A percentile compares a stretch with the other conserved stretches of the same genome.
Conservation (phyloP, 495 filamentous ascomycete genomes). For the Aspergillus coremiiformis region DNA sequence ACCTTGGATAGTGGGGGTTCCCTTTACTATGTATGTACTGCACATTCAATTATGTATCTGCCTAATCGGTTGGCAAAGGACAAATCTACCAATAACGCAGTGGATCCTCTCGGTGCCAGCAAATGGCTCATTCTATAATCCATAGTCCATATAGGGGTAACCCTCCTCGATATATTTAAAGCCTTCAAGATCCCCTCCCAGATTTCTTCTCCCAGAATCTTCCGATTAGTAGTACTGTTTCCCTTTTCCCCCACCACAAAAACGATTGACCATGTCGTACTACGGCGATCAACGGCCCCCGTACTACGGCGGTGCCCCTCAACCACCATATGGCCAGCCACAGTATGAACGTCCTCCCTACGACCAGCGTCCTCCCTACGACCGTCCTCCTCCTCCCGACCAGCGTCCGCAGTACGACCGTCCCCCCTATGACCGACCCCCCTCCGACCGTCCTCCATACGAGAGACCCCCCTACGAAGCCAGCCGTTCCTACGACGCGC, state of each 20-base stretch:
- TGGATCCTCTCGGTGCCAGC: slow-evolving; percentile 6
- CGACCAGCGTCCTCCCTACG: slow-evolving; percentile 11
- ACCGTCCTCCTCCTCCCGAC: background rate
- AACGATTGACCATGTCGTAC: slow-evolving; percentile 9
- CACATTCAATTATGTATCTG: slow-evolving; percentile 8
- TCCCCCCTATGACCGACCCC: slow-evolving; percentile 12
- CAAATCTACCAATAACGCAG: slow-evolving; percentile 11
- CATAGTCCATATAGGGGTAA: too few relatives aligned
- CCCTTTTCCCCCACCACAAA: background rate
- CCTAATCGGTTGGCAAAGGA: slow-evolving; percentile 9
- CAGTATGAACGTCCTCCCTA: slow-evolving; percentile 19
- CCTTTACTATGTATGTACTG: too few relatives aligned
- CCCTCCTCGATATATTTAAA: slow-evolving; percentile 8
- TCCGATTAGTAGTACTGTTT: slow-evolving; percentile 1
- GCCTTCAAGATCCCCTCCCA: too few relatives aligned
- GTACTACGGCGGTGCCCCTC: slow-evolving; percentile 8
- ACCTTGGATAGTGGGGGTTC: too few relatives aligned
- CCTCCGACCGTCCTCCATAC: slow-evolving; percentile 15
- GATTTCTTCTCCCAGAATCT: background rate
- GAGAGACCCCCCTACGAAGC: slow-evolving; percentile 15
- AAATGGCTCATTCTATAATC: too few relatives aligned
- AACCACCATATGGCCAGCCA: slow-evolving; percentile 11
- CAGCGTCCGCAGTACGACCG: slow-evolving; percentile 13
- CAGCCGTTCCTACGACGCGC: slow-evolving; percentile 14
- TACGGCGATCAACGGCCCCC: slow-evolving; percentile 9